Evolutionary conservation across 2,329 filamentous ascomycete genomes (phyloP), one percentile per base, ranked within the genome.

Genomic region (Fusarium tanahbumbuense): DNA sequence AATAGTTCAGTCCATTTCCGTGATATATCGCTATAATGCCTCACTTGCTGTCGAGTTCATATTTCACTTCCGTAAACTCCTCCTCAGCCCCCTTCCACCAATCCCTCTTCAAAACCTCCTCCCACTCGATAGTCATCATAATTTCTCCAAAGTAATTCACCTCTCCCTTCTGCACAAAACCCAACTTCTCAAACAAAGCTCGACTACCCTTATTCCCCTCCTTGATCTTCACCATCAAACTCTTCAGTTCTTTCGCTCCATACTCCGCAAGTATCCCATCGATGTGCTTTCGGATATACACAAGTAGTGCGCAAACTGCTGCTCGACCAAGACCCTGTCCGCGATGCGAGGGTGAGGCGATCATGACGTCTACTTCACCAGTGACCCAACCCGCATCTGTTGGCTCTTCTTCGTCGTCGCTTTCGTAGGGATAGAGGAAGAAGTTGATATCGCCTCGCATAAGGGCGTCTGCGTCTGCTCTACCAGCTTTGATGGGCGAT

Each of bases 291-390:
- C 83, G 71, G 8, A 97, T 83, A 75, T 94, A 98, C 47, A 83
- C 79, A 52, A 98, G 75, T 59, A 98, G 91, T 0, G 88, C 81
- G 5, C 88, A 76, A 2, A 97, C 83, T 0, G 92, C 88, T 0
- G 87, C 86, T 8, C 84, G 82, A 0, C 93, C 94, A 9, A 89
- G 82, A 0, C 93, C 93, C 10, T 83, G 82, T 0, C 91, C 83
- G 25, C 90, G 88, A 30, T 88, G 81, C 0, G 78, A 75, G 7
- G 80, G 80, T 3, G 83, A 81, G 0, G 93, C 93, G 66, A 97
- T 90, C 94, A 97, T 97, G 68, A 97, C 87, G 79, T 97, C 93
- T 9, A 97, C 80, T 76, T 97, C 94, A 25, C 92, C 94, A 6
- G 91, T 79, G 63, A 81, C 79, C 64, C 71, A 73, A 40, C 64